These are phyloP conservation scores for Cubamyces lactineus DNA, from an alignment of 768 basidiomycete species.

Conservation along the genomic window DNA sequence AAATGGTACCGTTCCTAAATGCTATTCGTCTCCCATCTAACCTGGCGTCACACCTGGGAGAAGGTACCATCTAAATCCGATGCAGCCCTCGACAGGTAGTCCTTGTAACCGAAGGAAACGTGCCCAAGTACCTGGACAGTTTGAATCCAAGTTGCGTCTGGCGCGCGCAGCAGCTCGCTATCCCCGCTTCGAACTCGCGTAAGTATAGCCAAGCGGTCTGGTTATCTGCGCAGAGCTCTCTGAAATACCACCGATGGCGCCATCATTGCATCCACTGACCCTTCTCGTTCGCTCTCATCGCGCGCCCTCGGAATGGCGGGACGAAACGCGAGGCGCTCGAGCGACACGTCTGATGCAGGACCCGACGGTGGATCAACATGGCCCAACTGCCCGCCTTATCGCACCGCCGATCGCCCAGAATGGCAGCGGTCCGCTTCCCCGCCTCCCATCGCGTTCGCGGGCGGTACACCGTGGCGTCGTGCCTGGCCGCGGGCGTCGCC, in stretches of 20 bases:
- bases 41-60: constrained; percentile 7
- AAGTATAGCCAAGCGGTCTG: background rate
- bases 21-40: constrained; percentile 11
- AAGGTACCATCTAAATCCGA: background rate
- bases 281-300: background rate
- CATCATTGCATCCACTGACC: background rate
- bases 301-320: constrained; percentile 18
- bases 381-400: constrained; percentile 11
- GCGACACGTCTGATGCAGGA: background rate
- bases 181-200: constrained; percentile 6
- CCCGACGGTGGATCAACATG: constrained; percentile 9
- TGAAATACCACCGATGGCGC: background rate
- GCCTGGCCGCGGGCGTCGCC: constrained; percentile 3
- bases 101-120: background rate
- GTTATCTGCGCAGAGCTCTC: background rate
- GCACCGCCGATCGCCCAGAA: constrained; percentile 20
- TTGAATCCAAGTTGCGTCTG: background rate
- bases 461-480: constrained; percentile 9
- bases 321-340: constrained; percentile 3
- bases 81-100: background rate
- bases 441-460: constrained; percentile 1
- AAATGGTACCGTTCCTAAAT: background rate
- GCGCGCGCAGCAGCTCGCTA: constrained; percentile 2
- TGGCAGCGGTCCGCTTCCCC: constrained; percentile 20
- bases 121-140: background rate